Evolutionary conservation across 768 basidiomycete genomes (phyloP), one percentile per base, ranked within the genome.

Genomic region (Lactarius tabidus): DNA sequence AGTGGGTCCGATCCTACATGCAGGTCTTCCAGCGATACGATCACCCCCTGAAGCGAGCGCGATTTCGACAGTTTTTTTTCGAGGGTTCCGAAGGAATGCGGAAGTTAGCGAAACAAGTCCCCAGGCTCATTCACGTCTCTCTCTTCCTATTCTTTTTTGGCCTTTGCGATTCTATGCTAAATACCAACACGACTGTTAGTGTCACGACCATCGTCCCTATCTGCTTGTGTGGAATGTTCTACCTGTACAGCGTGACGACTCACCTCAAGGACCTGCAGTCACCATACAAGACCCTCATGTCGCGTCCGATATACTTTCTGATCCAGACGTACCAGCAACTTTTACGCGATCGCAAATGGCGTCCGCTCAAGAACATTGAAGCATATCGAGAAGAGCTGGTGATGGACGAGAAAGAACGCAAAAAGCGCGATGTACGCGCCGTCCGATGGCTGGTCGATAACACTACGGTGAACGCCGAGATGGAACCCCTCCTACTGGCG

Each of bases 131-230:
- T 26, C 82, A 84, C 63, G 70, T 80, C 8, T 80, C 82, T 1
- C 74, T 83, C 20, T 75, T 82, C 23, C 74, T 83, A 6, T 84
- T 84, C n/a, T 79, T 85, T 71, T 74, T 78, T 35, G 80, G 81
- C 36, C 75, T 85, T 26, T 70, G 81, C 39, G 76, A 77, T 26
- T 80, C 82, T 67, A 72, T 83, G 31, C 69, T 71, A 59, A 72
- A 77, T 9, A 70, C 71, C 52, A 68, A 71, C 52, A 39, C 1
- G 2, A n/a, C 41, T 4, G 63, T 71, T 14, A 65, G 66, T 0
- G 18, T 61, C 2, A 31, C 54, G 3, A 63, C 62, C 7, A 20
- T 65, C 7, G 14, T 60, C 5, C 63, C 60, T 3, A 64, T 71
- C 17, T 26, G n/a, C 23, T 1, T 58, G 14, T 70, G 67, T 18